phyloP scores from a whole-genome alignment of 441 rosid species.

The Omphalea diandra region DNA sequence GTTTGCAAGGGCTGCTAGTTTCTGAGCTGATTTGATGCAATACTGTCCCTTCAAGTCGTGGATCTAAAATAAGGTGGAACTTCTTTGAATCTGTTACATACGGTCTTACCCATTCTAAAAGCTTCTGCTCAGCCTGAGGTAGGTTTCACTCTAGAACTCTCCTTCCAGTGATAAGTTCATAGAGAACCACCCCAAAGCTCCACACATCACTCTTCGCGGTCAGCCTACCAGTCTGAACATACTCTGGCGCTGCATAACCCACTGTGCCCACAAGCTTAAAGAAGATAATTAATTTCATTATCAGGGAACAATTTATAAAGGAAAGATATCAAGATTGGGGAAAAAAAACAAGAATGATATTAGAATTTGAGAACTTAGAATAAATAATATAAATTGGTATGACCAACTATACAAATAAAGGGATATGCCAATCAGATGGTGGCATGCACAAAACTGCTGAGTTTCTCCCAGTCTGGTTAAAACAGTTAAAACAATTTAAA shows the following conservation, averaged over 20 bases:
- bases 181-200: conserved; percentile 97
- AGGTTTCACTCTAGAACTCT: conserved; percentile 79
- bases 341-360: not conserved
- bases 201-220: conserved; percentile 98
- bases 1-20: conserved; percentile 75
- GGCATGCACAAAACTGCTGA: not conserved
- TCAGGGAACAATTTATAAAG: not conserved
- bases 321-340: not conserved
- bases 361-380: not conserved
- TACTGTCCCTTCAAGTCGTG: conserved; percentile 67
- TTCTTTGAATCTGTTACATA: conserved; percentile 84
- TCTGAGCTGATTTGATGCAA: conserved; percentile 74
- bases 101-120: conserved; percentile 90
- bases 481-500: not conserved
- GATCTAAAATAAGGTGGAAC: conserved; percentile 74
- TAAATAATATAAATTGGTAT: not conserved
- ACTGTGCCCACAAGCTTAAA: conserved; percentile 90
- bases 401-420: not conserved
- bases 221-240: conserved; percentile 81
- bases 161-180: conserved; percentile 89
- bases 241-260: conserved; percentile 97
- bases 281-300: not conserved
- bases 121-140: conserved; percentile 89
- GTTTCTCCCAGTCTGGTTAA: not conserved
- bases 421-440: not conserved